phyloP scores from a whole-genome alignment of 257 asterid genomes.

The Plectranthus barbatus region DNA sequence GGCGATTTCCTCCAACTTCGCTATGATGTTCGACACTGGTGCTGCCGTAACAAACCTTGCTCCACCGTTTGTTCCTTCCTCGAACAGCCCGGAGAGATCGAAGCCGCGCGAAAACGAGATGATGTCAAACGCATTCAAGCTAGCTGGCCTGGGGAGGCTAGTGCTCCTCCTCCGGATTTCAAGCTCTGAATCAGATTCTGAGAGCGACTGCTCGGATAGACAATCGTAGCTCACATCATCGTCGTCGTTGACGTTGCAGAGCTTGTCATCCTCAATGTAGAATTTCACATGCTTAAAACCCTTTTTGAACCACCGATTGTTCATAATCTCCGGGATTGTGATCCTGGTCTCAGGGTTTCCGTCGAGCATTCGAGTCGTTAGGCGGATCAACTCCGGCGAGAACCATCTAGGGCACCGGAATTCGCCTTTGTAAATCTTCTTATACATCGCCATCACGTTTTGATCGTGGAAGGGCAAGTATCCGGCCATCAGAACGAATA shows the following conservation, averaged over 20 bases:
- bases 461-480: conserved; percentile 85
- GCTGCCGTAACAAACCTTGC: conserved; percentile 69
- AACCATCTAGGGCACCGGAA: conserved; percentile 95
- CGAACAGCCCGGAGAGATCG: conserved; percentile 82
- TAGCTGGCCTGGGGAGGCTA: conserved; percentile 66
- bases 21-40: conserved; percentile 60
- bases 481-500: conserved; percentile 89
- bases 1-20: conserved; percentile 84
- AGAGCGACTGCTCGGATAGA: conserved; percentile 50
- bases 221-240: conserved; percentile 28
- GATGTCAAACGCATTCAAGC: conserved; percentile 88
- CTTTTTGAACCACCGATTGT: conserved; percentile 53
- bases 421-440: conserved; percentile 83
- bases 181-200: conserved; percentile 63
- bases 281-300: conserved; percentile 62
- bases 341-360: conserved; percentile 57
- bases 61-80: conserved; percentile 67
- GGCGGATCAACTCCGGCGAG: conserved; percentile 51
- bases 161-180: conserved; percentile 39
- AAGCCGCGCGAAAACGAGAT: conserved; percentile 86
- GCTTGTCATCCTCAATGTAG: conserved; percentile 73
- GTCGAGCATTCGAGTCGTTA: conserved; percentile 45
- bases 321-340: conserved; percentile 58
- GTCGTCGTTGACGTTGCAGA: conserved; percentile 40
- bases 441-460: conserved; percentile 86